Base-by-base conservation (phyloP, 2,329 filamentous ascomycete genomes). In the Thielaviopsis cerberus region DNA sequence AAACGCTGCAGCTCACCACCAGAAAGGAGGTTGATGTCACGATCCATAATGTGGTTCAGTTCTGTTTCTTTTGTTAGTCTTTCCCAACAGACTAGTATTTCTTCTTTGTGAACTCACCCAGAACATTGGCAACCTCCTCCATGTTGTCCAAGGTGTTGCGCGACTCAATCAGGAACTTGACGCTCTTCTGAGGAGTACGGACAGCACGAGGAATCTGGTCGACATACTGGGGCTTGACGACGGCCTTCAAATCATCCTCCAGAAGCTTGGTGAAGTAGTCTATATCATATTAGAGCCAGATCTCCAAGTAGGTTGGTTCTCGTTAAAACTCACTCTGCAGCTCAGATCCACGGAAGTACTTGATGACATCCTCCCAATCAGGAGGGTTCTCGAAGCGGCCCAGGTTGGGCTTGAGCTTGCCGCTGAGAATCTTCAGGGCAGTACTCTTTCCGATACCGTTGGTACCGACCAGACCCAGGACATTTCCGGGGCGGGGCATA, bases 371-470 rank as follows among this genome's bases (percentile, higher is more conserved):
- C 74, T 97, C 90, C 92, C 94, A 98, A 71, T 98, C 92, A 15
- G 92, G 94, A 8, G 92, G 91, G 72, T 97, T 94, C 64, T 97
- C 90, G 70, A 86, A 95, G 69, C 86, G 81, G 64, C 94, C 92
- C 73, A 98, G 72, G 72, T 98, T 98, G 61, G 92, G 92, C 81
- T 98, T 98, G 67, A 98, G 79, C 75, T 97, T 98, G 69, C 92
- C 92, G 67, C 88, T 94, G 67, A 98, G 82, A 70, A 98, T 96
- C 78, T 98, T 98, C 71, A 98, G 76, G 8, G 92, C 94, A n/a
- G 92, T 98, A 76, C 89, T 96, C 82, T 98, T 98, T 73, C 92
- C 92, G 67, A 97, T 98, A 88, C 94, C 92, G 82, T 98, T 98
- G 66, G 92, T 97, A 71, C 92, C 94, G 51, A 98, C 94, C 56